phyloP scores from a whole-genome alignment of 2,329 filamentous ascomycete species.

The Decorospora gaudefroyi region DNA sequence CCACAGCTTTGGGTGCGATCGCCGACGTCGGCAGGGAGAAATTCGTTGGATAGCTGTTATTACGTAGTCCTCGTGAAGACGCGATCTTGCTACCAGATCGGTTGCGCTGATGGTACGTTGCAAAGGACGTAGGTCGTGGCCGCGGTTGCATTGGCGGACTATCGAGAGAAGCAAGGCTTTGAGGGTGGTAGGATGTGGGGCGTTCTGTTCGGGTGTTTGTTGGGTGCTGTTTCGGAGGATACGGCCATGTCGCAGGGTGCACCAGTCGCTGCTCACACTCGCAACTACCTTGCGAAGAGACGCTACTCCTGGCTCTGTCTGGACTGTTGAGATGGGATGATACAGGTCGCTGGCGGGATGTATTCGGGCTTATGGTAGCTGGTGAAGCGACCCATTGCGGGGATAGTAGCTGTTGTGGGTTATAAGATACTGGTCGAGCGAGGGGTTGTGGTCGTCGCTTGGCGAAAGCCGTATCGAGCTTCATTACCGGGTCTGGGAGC shows the following conservation, averaged over 20 bases:
- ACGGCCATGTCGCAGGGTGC: constrained; percentile 24
- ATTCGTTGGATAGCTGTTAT: constrained; percentile 31
- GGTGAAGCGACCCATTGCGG: constrained; percentile 33
- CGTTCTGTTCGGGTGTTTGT: constrained; percentile 9
- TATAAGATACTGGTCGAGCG: constrained; percentile 28
- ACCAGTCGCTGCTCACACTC: constrained; percentile 21
- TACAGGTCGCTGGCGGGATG: constrained; percentile 18
- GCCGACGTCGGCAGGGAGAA: constrained; percentile 30
- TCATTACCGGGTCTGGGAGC: constrained; percentile 17
- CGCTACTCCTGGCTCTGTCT: constrained; percentile 17
- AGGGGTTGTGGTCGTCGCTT: constrained; percentile 23
- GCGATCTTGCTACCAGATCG: constrained; percentile 37
- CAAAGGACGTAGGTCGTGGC: constrained; percentile 34
- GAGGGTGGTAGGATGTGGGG: constrained; percentile 22
- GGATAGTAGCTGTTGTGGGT: constrained; percentile 25
- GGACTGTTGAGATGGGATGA: constrained; percentile 22
- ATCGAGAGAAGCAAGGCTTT: constrained; percentile 22
- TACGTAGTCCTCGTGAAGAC: constrained; percentile 33
- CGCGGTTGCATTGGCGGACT: constrained; percentile 24
- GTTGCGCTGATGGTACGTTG: constrained; percentile 30
- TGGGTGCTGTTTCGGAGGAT: constrained; percentile 13
- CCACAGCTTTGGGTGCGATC: constrained; percentile 21
- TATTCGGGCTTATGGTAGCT: constrained; percentile 23
- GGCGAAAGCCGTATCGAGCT: constrained; percentile 22
- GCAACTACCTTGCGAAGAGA: constrained; percentile 23